Base-by-base conservation (phyloP, 345 rosid genomes). In the Populus davidiana region DNA sequence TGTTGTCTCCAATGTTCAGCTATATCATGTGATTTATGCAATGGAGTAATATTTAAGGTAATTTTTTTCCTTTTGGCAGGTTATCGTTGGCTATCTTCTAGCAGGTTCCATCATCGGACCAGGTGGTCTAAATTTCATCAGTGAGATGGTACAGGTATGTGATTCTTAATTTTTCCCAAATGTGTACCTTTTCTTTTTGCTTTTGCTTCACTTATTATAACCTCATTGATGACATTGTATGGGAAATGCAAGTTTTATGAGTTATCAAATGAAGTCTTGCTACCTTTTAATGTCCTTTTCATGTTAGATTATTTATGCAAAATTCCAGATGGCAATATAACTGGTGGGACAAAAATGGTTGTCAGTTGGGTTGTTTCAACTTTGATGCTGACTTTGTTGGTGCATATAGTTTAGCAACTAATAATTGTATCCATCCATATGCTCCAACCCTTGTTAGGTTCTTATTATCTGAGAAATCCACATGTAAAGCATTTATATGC, bases 91-190 rank as follows among this genome's bases (percentile, higher is more conserved):
- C 70, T 96, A 96, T 87, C 97, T 96, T 85, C 96, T 96, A 68
- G 97, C 97, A 6, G 99, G 98, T 69, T 96, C 99, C 21, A 77
- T 96, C 68, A 89, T 96, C 75, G 98, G 98, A 76, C 99, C 98
- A 21, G 99, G 99, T 68, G 99, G 99, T 36, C 86, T 94, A 86
- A 94, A 96, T 80, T 96, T 94, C 85, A 92, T 96, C 59, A 92
- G 92, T 70, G 99, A 96, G 88, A 89, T 96, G 97, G 99, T 96
- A n/a, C 98, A 94, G 98, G 99, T 96, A 82, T 67, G 79, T 54
- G 12, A 59, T 71, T 77, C 50, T 50, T 39, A 33, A 49, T 74
- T 29, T 69, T 50, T 47, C 64, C 33, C 76, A 18, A 27, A 63
- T 47, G 16, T 47, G 35, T 33, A 2, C 41, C 36, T 73, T 41